These are phyloP conservation scores for Cytidiella melzeri DNA, from an alignment of 768 basidiomycete genomes.

Conservation along the genomic window DNA sequence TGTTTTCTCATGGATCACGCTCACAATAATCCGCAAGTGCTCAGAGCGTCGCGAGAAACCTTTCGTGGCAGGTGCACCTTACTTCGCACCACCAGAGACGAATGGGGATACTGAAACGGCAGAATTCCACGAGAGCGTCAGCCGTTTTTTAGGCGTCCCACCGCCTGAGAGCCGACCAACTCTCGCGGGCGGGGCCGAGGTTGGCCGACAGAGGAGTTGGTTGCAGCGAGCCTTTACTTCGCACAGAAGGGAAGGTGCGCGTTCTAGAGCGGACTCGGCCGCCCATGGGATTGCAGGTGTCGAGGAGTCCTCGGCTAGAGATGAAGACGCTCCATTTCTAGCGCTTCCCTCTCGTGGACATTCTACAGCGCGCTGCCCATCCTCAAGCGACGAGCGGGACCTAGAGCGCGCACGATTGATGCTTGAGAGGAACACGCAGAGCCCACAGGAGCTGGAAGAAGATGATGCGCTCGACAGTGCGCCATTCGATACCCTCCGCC, in stretches of 20 bases:
- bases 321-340: slow-evolving; percentile 14
- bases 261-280: neutral
- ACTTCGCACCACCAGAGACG: slow-evolving; percentile 13
- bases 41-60: neutral
- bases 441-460: slow-evolving; percentile 13
- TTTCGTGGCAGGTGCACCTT: slow-evolving; percentile 25
- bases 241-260: slow-evolving; percentile 1
- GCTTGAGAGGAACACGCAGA: neutral
- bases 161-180: neutral
- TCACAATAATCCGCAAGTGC: slow-evolving; percentile 9
- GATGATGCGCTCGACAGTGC: slow-evolving; percentile 22
- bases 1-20: slow-evolving; percentile 15
- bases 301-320: neutral
- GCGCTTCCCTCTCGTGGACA: slow-evolving; percentile 1
- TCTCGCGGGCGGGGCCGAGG: neutral
- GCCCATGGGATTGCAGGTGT: neutral
- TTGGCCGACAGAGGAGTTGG: slow-evolving; percentile 8
- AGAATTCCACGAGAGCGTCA: neutral
- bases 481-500: slow-evolving; percentile 41
- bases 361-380: neutral
- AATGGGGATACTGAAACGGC: neutral
- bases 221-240: slow-evolving; percentile 12
- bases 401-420: neutral
- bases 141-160: slow-evolving; percentile 7
- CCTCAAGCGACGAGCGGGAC: neutral